Conservation (phyloP, 305 asterid species). For the Fraxinus paxiana region DNA sequence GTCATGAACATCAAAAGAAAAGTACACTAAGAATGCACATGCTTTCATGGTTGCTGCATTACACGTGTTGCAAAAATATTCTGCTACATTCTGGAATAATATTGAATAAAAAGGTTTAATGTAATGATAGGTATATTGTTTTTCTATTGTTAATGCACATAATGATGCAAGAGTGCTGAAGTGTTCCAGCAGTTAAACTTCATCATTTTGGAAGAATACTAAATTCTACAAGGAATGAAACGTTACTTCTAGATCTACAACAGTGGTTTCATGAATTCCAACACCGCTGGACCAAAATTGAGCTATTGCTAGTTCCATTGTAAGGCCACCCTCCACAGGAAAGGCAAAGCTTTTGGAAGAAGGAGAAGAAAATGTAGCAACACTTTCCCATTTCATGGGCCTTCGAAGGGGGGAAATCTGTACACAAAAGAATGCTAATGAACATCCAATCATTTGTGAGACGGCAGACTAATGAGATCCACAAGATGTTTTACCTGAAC, state of each 20-base stretch:
- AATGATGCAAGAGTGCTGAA: conserved; percentile 6
- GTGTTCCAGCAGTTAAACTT: not conserved
- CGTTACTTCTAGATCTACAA: conserved; percentile 79
- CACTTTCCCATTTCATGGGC: conserved; percentile 88
- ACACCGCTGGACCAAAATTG: conserved; percentile 97
- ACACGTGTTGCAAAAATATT: not conserved
- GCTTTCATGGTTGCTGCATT: conserved; percentile 18
- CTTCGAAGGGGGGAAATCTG: conserved; percentile 86
- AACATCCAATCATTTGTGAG: conserved; percentile 16
- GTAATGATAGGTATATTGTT: not conserved
- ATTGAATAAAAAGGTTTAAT: conserved; percentile 4
- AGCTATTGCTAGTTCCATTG: conserved; percentile 90
- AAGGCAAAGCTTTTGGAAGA: conserved; percentile 83
- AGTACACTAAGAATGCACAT: not conserved
- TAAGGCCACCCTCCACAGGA: conserved; percentile 79
- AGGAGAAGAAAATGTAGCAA: conserved; percentile 82
- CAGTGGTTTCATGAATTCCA: conserved; percentile 77
- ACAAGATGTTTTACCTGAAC: conserved; percentile 66
- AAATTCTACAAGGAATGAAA: conserved; percentile 12
- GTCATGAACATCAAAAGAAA: not conserved
- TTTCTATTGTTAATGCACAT: not conserved
- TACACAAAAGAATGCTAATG: conserved; percentile 35
- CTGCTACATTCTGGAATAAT: not conserved
- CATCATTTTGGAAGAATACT: conserved; percentile 18
- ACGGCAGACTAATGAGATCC: conserved; percentile 13